phyloP scores from a whole-genome alignment of 1,284 basidiomycete genomes.

The Golubevia sp. region DNA sequence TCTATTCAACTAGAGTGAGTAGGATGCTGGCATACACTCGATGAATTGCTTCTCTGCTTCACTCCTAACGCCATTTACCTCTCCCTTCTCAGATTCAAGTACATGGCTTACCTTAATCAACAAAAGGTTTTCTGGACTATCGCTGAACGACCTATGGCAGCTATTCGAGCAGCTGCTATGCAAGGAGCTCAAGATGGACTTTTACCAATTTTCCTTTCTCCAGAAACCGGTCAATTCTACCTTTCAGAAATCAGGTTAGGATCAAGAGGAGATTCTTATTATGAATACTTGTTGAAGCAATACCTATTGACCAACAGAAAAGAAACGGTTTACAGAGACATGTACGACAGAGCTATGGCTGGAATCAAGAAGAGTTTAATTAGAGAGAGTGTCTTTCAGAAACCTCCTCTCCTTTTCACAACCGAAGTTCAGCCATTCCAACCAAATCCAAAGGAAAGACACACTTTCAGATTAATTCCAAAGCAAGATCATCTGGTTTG shows the following conservation, averaged over 20 bases:
- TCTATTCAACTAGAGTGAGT: slow-evolving; percentile 53
- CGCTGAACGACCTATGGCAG: slow-evolving; percentile 67
- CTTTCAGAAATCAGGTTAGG: slow-evolving; percentile 82
- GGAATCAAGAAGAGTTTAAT: slow-evolving; percentile 80
- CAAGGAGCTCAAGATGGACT: slow-evolving; percentile 61
- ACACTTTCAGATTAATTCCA: slow-evolving; percentile 65
- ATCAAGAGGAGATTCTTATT: slow-evolving; percentile 90
- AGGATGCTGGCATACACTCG: neutral
- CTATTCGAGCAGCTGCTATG: slow-evolving; percentile 21
- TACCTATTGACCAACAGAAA: slow-evolving; percentile 71
- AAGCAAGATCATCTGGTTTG: slow-evolving; percentile 97
- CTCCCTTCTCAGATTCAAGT: slow-evolving; percentile 73
- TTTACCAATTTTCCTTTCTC: slow-evolving; percentile 21
- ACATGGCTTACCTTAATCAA: slow-evolving; percentile 79
- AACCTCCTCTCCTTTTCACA: neutral
- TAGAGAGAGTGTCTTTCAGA: slow-evolving; percentile 27
- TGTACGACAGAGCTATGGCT: slow-evolving; percentile 83
- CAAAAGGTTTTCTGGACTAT: slow-evolving; percentile 80
- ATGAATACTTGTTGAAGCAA: slow-evolving; percentile 77
- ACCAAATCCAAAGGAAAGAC: too few species aligned
- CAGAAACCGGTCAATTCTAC: slow-evolving; percentile 72
- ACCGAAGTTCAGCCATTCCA: neutral
- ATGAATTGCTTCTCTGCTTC: neutral
- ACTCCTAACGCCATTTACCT: too few species aligned
- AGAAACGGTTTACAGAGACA: slow-evolving; percentile 80